phyloP scores from a whole-genome alignment of 2,329 filamentous ascomycete genomes.

The Sporothrix humicola region DNA sequence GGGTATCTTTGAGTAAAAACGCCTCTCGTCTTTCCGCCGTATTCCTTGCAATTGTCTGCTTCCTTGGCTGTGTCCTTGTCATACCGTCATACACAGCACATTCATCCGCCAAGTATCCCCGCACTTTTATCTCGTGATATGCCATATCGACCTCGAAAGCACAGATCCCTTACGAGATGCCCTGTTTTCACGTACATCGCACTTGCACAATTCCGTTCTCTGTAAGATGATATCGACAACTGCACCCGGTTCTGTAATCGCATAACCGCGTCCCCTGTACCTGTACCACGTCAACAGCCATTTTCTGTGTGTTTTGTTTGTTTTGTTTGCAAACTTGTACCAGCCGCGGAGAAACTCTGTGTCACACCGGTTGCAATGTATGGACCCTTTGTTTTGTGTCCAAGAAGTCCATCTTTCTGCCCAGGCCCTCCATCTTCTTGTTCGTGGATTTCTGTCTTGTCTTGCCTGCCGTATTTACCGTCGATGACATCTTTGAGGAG shows the following conservation, averaged over 20 bases:
- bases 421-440: neutral
- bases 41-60: neutral
- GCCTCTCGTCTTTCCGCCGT: neutral
- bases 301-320: no score
- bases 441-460: neutral
- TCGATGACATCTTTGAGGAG: neutral
- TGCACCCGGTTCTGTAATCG: constrained; percentile 4
- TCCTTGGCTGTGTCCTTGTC: neutral
- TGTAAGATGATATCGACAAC: neutral
- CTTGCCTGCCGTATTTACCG: neutral
- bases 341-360: neutral
- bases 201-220: no score
- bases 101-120: neutral
- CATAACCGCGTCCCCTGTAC: neutral
- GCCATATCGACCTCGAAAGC: neutral
- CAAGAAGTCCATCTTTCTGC: neutral
- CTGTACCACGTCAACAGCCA: neutral
- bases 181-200: neutral
- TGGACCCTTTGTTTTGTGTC: neutral
- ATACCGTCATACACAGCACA: constrained; percentile 1
- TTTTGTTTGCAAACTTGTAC: no score
- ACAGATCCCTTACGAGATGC: neutral
- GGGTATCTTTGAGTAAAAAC: neutral
- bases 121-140: neutral
- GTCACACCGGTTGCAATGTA: neutral